Evolutionary conservation across 352 stramenopile species (phyloP).

Genomic region (Pythium pectinolyticum): DNA sequence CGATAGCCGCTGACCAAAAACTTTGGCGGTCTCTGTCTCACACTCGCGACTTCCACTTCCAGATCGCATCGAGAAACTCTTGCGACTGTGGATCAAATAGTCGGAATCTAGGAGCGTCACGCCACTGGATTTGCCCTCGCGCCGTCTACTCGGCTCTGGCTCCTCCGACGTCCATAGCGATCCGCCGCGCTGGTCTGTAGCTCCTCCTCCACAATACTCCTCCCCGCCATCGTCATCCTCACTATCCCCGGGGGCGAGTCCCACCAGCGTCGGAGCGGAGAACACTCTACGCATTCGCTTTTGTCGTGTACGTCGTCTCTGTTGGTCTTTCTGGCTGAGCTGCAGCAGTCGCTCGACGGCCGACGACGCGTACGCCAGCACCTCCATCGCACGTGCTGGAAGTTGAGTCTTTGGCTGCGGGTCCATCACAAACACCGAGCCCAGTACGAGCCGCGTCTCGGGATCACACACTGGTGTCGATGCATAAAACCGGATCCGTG

Average conservation of each 20-base stretch:
- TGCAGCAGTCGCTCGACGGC: conserved; percentile 52
- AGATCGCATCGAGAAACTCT: conserved; percentile 1
- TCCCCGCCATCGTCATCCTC: conserved; percentile 44
- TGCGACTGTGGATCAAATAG: neutral
- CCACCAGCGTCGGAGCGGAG: conserved; percentile 36
- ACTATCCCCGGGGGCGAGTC: conserved; percentile 7
- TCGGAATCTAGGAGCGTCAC: conserved; percentile 31
- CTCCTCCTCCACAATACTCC: conserved; percentile 10
- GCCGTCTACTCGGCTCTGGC: neutral
- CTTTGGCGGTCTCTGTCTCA: conserved; percentile 13
- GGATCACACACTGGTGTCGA: conserved; percentile 68
- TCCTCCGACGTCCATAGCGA: conserved; percentile 14
- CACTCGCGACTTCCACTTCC: neutral
- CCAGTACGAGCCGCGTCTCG: conserved; percentile 52
- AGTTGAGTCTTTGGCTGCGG: conserved; percentile 46
- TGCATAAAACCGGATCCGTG: conserved; percentile 94
- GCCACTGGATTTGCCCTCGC: conserved; percentile 8
- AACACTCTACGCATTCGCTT: conserved; percentile 30
- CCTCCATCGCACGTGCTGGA: conserved; percentile 56
- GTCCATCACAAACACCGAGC: conserved; percentile 86
- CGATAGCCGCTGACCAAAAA: conserved; percentile 11
- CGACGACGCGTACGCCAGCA: conserved; percentile 64
- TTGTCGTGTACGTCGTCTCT: neutral
- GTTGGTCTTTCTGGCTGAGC: neutral
- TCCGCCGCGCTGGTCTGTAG: conserved; percentile 5